Base-by-base conservation (phyloP, 23 red algal genomes). In the Cyanidioschyzon merolae region DNA sequence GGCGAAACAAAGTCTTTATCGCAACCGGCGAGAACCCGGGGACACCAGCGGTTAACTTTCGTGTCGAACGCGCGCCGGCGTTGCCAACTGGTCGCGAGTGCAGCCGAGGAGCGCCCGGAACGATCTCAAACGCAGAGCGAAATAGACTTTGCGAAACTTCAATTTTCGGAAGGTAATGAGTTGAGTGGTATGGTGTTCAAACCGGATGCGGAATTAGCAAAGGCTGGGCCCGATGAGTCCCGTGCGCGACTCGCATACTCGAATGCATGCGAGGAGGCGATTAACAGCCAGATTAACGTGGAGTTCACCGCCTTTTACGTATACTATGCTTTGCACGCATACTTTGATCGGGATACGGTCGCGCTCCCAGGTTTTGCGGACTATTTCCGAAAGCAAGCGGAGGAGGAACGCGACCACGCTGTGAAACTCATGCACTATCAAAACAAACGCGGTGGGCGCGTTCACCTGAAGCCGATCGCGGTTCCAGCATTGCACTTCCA, bases 271-370 rank as follows among this genome's bases (percentile, higher is more conserved):
- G 88, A 90, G 40, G 93, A 86, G 27, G 93, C 93, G 29, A 57
- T 97, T 40, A 97, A 97, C 79, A 68, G 83, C 34, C 93, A 97
- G 51, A 97, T 97, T 59, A 86, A 89, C 57, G 93, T 97, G 15
- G 93, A 97, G 79, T 97, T 88, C 83, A 97, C 93, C 15, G 93
- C 93, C 26, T 83, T 67, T 39, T 97, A 97, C 75, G 84, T 82
- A 17, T 97, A 97, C 80, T 79, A 97, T 41, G 93, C 87, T 25
- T 58, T 97, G 54, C 90, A 79, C 82, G 84, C 93, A 39, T 97
- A 89, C 59, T 97, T 97, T 76, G 85, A 90, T 74, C 82, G 86
- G 36, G 93, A 97, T 75, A 91, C 85, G 18, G 93, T 91, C 7
- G 93, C 84, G 3, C 59, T 97, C 17, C 93, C 93, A 27, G 93